Base-by-base conservation (phyloP, 2,329 filamentous ascomycete species). In the Capronia coronata region DNA sequence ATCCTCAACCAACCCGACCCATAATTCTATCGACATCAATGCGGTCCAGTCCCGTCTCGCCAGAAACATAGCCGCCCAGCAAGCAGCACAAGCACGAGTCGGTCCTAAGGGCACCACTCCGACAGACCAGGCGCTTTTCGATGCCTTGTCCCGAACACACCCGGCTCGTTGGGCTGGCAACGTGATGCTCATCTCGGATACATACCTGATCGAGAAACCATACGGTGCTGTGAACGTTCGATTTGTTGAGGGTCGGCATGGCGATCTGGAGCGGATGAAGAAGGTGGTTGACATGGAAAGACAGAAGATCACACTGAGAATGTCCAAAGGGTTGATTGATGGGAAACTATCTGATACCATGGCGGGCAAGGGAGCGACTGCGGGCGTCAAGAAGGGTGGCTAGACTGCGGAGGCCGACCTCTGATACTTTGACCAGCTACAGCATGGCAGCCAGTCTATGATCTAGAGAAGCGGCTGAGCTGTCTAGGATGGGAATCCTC, bases 51-150 rank as follows among this genome's bases (percentile, higher is more conserved):
- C 71, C 40, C 73, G 80, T 14, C 78, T 81, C 63, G 72, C 75
- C 22, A 72, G 71, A 49, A 76, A 77, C 8, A 68, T 84, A 23
- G 67, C 71, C 9, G 73, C 78, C 57, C 67, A 78, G 57, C 77
- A 80, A 61, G 75, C 80, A 53, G 69, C 72, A 53, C 78, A 82
- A 56, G 70, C 72, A n/a, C 73, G 75, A 47, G 71, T 74, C 51
- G 79, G 79, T 47, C 60, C 55, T 14, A 80, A 78, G 64, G 79
- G 78, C 8, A 80, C 83, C 6, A 77, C 71, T 30, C 73, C 69
- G 30, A 79, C 82, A 55, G 80, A 75, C 21, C 80, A 84, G 65
- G 79, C 80, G 46, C 68, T 84, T 13, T 84, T 80, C 59, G 79
- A 83, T 67, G 73, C 75, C 9, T 72, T 84, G 46, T 75, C 73